Conservation (phyloP, 1,284 basidiomycete species). For the Sanghuangporus sanghuang region DNA sequence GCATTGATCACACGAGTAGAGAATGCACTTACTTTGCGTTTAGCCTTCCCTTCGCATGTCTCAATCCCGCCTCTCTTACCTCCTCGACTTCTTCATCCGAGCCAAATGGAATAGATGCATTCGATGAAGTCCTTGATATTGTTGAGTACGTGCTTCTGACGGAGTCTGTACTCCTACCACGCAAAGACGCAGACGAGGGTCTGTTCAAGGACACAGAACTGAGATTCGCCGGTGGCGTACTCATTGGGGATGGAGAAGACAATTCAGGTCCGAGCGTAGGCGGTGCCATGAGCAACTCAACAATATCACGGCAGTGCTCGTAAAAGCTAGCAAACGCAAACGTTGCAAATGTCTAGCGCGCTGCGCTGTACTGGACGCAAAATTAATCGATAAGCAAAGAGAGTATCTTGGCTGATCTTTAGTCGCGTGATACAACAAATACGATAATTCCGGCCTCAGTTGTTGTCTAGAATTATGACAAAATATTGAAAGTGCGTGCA, state of each 20-base stretch:
- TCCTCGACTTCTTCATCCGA: slow-evolving; percentile 36
- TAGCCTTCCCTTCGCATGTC: slow-evolving; percentile 48
- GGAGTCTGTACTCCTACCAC: slow-evolving; percentile 7
- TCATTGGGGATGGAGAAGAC: slow-evolving; percentile 14
- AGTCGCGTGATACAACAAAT: background rate
- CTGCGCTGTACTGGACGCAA: background rate
- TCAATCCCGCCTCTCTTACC: slow-evolving; percentile 56
- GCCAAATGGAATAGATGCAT: slow-evolving; percentile 37
- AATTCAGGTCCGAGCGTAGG: slow-evolving; percentile 14
- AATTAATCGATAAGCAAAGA: background rate
- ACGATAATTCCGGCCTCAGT: too few relatives aligned
- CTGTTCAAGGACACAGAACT: slow-evolving; percentile 1
- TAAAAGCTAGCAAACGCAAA: background rate
- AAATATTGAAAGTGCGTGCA: too few relatives aligned
- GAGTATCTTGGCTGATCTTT: background rate
- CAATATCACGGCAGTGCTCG: background rate
- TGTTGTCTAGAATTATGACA: too few relatives aligned
- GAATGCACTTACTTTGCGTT: slow-evolving; percentile 17
- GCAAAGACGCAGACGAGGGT: background rate
- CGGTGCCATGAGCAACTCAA: slow-evolving; percentile 1
- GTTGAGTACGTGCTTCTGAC: background rate
- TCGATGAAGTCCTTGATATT: slow-evolving; percentile 30
- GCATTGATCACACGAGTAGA: slow-evolving; percentile 18
- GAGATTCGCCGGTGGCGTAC: background rate
- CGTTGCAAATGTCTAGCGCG: background rate